phyloP scores from a whole-genome alignment of 176 grass and related monocot genomes.

The Juncus effusus region DNA sequence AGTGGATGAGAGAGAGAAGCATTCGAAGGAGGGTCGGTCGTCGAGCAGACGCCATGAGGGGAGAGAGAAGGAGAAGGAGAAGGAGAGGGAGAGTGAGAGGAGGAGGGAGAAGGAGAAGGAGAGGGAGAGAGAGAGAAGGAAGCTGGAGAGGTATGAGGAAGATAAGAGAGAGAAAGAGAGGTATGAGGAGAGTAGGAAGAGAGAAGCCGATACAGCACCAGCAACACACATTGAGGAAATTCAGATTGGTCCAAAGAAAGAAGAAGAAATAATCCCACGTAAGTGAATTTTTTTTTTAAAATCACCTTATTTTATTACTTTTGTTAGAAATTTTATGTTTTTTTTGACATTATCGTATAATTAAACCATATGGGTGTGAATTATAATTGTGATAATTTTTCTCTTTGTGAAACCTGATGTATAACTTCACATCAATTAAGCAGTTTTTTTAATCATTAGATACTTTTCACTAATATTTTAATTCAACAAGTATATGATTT shows the following conservation, averaged over 20 bases:
- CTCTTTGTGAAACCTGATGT: too few species aligned
- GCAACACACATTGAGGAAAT: constrained; percentile 36
- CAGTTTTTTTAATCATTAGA: too few species aligned
- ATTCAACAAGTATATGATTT: too few species aligned
- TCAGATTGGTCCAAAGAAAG: constrained; percentile 42
- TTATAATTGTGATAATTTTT: too few species aligned
- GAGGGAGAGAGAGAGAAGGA: constrained; percentile 45
- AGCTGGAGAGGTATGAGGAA: constrained; percentile 34
- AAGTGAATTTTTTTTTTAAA: constrained; percentile 18
- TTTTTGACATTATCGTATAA: not conserved
- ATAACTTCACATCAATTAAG: too few species aligned
- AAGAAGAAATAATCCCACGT: constrained; percentile 41
- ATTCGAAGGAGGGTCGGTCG: constrained; percentile 45
- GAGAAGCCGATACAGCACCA: constrained; percentile 40
- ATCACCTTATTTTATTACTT: constrained; percentile 13
- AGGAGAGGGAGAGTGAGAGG: constrained; percentile 67
- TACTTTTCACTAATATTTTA: too few species aligned
- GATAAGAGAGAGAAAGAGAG: constrained; percentile 41
- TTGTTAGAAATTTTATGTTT: constrained; percentile 9
- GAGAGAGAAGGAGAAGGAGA: constrained; percentile 55
- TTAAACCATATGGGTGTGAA: too few species aligned
- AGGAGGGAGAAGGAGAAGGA: constrained; percentile 34
- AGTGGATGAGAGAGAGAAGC: constrained; percentile 51
- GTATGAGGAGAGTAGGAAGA: constrained; percentile 60
- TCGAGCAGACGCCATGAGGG: constrained; percentile 40